Base-by-base conservation (phyloP, 75 land plant species). In the Pinus taeda region DNA sequence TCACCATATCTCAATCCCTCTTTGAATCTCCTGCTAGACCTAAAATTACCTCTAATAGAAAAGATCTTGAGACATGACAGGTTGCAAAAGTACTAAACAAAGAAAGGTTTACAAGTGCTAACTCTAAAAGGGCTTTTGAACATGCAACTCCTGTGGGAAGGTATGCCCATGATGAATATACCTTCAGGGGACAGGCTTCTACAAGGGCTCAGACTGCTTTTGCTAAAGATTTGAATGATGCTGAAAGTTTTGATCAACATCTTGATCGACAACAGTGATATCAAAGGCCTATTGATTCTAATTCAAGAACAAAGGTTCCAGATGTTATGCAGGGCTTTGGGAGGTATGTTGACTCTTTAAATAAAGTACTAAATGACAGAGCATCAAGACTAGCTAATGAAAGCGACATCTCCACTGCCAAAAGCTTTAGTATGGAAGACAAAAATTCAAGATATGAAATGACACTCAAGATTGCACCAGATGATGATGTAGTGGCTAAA, bases 211-310 rank as follows among this genome's bases (percentile, higher is more conserved):
- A 67, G 22, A 67, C 39, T 67, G 11, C 42, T 67, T 8, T 18
- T 17, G 36, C n/a, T 36, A 67, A 67, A 39, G 71, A 39, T 67
- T 67, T 39, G 21, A 53, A 67, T 67, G 21, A 67, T 67, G 45
- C 45, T 3, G 71, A 67, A 67, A 67, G 49, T 17, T 5, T 67
- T 7, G 49, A 67, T 18, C 71, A 67, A 39, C 20, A 36, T 67
- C 20, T 20, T 67, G 71, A 67, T 39, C 53, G 49, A 45, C 45
- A 67, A 33, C 73, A 82, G 26, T 33, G 79, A 60, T 71, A 55
- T 79, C 67, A 59, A 59, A 75, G 67, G 75, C n/a, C 29, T 55
- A 3, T 29, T 81, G 79, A 81, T 15, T 49, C 60, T 70, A 67
- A 69, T 39, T 57, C 63, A 67, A 36, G 71, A 67, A 11, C 45